Percentiles rank a stretch among this genome's conserved stretches.
phyloP scores from a whole-genome alignment of 345 rosid species.

The Sisymbrium altissimum region DNA sequence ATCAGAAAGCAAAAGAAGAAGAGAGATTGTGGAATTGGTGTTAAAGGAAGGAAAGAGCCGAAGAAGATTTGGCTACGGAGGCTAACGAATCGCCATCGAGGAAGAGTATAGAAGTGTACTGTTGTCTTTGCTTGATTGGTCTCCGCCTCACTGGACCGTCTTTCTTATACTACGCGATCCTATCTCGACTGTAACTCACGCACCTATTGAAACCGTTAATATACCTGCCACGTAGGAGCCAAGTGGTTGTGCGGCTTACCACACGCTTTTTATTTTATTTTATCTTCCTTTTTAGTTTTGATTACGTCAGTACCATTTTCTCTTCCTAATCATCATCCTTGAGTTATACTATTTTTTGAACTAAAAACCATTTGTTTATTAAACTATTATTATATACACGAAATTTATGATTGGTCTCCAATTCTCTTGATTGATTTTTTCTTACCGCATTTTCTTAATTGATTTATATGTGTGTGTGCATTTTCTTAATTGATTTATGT shows the following conservation, averaged over 20 bases:
- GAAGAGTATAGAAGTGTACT: conserved; percentile 21
- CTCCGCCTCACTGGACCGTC: not conserved
- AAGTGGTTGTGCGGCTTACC: conserved; percentile 8
- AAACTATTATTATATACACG: not conserved
- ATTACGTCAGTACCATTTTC: not conserved
- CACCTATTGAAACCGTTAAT: not conserved
- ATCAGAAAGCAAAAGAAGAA: not conserved
- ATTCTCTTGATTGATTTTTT: not conserved
- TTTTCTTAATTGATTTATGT: not conserved
- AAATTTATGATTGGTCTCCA: not conserved
- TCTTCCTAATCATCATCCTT: not conserved
- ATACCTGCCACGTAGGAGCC: conserved; percentile 17
- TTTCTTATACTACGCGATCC: conserved; percentile 1
- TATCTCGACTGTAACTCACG: not conserved
- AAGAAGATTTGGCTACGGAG: conserved; percentile 20
- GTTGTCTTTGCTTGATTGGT: conserved; percentile 30
- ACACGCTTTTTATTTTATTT: not conserved
- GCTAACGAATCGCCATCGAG: conserved; percentile 23
- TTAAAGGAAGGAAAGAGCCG: not conserved
- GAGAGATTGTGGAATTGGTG: not conserved
- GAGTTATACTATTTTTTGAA: not conserved
- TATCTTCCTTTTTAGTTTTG: not conserved
- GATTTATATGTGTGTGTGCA: not conserved
- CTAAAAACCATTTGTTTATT: not conserved
- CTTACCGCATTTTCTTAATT: not conserved